Percentiles rank a stretch among this genome's conserved stretches.
Conservation (phyloP, 225 moss, liverwort and hornwort species). For the Physcomitrium patens region DNA sequence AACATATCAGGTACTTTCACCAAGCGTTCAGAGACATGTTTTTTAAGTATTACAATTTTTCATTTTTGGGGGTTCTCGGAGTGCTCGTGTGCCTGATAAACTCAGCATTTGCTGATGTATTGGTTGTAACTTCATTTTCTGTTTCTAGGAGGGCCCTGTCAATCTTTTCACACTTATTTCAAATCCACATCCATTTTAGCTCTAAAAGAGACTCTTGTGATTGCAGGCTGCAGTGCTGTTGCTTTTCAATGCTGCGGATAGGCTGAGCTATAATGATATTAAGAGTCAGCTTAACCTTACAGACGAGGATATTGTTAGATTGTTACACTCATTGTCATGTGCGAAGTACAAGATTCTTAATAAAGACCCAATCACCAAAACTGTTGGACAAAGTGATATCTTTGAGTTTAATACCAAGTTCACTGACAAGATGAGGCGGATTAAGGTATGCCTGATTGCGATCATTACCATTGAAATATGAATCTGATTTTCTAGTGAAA, state of each 20-base stretch:
- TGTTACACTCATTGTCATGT: constrained; percentile 91
- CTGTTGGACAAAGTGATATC: constrained; percentile 61
- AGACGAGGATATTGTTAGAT: constrained; percentile 83
- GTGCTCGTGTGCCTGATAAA: neutral
- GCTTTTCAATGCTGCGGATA: constrained; percentile 84
- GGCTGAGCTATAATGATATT: constrained; percentile 85
- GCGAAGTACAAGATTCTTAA: constrained; percentile 89
- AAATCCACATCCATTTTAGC: neutral
- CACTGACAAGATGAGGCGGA: constrained; percentile 92
- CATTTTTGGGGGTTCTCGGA: neutral
- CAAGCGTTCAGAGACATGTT: neutral
- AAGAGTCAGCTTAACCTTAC: constrained; percentile 87
- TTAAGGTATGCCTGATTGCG: constrained; percentile 55
- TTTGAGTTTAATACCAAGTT: constrained; percentile 90
- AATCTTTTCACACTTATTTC: constrained; percentile 8
- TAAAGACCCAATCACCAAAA: constrained; percentile 77
- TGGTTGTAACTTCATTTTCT: neutral
- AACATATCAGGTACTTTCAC: constrained; percentile 73
- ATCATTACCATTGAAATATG: neutral
- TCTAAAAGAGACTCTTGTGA: constrained; percentile 6
- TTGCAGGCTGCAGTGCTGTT: constrained; percentile 83
- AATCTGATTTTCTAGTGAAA: neutral
- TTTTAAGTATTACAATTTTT: neutral
- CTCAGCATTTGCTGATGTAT: neutral
- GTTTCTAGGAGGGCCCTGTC: neutral